phyloP scores from a whole-genome alignment of 257 asterid species.

The Nicotiana tomentosiformis region DNA sequence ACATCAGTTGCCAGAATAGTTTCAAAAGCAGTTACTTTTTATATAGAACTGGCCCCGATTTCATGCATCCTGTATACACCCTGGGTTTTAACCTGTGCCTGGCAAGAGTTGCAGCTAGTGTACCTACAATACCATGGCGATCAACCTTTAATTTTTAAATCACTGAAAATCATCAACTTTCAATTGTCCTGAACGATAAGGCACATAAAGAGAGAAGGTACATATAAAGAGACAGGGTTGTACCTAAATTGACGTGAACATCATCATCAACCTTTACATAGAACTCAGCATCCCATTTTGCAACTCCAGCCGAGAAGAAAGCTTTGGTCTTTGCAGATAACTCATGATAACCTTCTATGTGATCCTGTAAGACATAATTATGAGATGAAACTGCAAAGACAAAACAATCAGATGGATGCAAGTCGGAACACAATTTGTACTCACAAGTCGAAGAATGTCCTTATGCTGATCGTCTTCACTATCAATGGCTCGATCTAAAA shows the following conservation, averaged over 20 bases:
- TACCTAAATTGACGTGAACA: conserved; percentile 82
- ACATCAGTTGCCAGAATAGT: background rate
- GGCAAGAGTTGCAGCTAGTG: conserved; percentile 52
- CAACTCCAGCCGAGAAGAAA: conserved; percentile 62
- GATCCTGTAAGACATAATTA: conserved; percentile 36
- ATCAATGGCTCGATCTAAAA: conserved; percentile 69
- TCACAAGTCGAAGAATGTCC: conserved; percentile 65
- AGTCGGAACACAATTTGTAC: background rate
- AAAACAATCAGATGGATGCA: background rate
- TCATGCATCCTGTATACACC: conserved; percentile 60
- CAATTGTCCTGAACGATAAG: background rate
- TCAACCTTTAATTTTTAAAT: background rate
- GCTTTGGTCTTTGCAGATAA: conserved; percentile 76
- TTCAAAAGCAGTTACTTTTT: conserved; percentile 32
- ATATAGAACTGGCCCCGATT: conserved; percentile 56
- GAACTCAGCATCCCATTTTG: conserved; percentile 75
- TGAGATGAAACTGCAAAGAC: no score
- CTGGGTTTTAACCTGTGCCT: conserved; percentile 47
- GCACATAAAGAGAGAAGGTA: background rate
- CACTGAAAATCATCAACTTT: background rate
- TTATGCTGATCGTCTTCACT: conserved; percentile 57
- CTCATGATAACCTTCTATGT: conserved; percentile 78
- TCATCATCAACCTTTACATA: conserved; percentile 78
- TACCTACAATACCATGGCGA: conserved; percentile 27
- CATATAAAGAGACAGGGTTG: background rate